Conservation (phyloP, 441 rosid species). For the Macaranga tanarius region DNA sequence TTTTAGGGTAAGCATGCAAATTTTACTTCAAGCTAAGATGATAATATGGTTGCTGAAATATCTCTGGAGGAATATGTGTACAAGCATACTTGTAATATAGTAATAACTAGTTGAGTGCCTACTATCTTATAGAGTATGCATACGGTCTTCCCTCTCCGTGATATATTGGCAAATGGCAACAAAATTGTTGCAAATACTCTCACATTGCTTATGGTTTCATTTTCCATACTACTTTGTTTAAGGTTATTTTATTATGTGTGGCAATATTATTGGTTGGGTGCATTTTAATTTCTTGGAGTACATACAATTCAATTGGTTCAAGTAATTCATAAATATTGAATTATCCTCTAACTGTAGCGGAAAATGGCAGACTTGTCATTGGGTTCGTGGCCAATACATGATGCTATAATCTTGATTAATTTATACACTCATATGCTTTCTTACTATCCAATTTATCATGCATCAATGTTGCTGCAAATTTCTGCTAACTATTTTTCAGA, state of each 20-base stretch:
- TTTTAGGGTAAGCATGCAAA: conserved; percentile 60
- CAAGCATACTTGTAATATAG: not conserved
- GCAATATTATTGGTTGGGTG: not conserved
- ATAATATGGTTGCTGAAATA: conserved; percentile 4
- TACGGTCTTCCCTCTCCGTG: not conserved
- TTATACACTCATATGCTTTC: too few species aligned
- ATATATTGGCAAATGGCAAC: not conserved
- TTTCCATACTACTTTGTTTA: not conserved
- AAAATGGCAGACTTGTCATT: not conserved
- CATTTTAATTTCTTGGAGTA: not conserved
- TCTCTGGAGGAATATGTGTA: conserved; percentile 15
- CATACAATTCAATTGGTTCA: not conserved
- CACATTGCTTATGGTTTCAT: not conserved
- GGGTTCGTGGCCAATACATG: too few species aligned
- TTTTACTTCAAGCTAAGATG: not conserved
- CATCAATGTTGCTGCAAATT: too few species aligned
- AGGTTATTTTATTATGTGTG: not conserved
- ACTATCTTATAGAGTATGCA: not conserved
- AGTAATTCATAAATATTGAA: not conserved
- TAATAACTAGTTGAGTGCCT: conserved; percentile 1
- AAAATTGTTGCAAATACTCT: not conserved
- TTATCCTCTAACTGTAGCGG: not conserved
- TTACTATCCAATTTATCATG: too few species aligned
- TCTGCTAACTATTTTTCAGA: too few species aligned
- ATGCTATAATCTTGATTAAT: too few species aligned